These are phyloP conservation scores for Xylariales sp. DNA, from an alignment of 2,329 filamentous ascomycete species.

Conservation along the genomic window DNA sequence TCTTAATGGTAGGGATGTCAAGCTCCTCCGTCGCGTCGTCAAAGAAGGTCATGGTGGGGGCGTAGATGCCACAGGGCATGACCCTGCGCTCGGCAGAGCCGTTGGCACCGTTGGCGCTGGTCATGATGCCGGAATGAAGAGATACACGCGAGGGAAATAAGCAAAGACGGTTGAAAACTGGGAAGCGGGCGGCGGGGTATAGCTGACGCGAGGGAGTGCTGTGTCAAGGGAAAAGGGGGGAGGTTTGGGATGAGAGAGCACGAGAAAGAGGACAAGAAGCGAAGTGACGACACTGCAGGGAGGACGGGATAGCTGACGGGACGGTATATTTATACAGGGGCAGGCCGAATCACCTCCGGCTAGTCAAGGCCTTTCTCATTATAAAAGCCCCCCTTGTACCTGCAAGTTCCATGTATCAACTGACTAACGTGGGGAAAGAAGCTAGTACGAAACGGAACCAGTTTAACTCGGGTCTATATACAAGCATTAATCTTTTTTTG, in stretches of 20 bases:
- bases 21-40: constrained; percentile 78
- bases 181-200: constrained; percentile 1
- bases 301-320: constrained; percentile 9
- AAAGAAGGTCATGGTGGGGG: constrained; percentile 90
- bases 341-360: neutral
- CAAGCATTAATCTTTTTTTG: constrained; percentile 24
- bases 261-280: too few relatives aligned
- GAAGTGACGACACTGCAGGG: too few relatives aligned
- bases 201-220: constrained; percentile 4
- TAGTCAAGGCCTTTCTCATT: constrained; percentile 1
- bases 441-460: constrained; percentile 7
- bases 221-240: too few relatives aligned
- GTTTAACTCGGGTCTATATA: constrained; percentile 5
- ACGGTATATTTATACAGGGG: constrained; percentile 5
- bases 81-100: constrained; percentile 41
- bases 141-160: too few relatives aligned
- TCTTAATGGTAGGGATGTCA: constrained; percentile 74
- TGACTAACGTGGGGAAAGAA: constrained; percentile 5
- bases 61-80: constrained; percentile 79
- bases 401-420: constrained; percentile 1
- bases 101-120: constrained; percentile 25
- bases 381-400: constrained; percentile 2
- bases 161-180: constrained; percentile 1
- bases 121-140: constrained; percentile 30
- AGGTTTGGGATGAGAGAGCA: neutral